A percentile compares a stretch with the other conserved stretches of the same genome.
Conservation (phyloP, 768 basidiomycete genomes). For the Rhodotorula sphaerocarpa region DNA sequence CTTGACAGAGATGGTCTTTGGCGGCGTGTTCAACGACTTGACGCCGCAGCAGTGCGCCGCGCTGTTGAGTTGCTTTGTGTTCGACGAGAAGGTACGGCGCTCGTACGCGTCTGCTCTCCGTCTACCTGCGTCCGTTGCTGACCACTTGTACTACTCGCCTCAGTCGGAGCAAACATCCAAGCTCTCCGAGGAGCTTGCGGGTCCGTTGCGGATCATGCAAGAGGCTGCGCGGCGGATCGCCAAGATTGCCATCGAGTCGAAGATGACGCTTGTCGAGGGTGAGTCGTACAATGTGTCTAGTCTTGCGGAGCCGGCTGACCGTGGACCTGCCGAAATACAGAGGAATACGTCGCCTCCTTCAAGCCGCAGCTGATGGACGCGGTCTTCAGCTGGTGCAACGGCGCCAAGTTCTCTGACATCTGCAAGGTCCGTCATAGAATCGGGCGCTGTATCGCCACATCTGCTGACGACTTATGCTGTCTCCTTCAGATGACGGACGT, state of each 20-base stretch:
- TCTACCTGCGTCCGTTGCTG: not conserved
- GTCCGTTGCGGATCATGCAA: conserved; percentile 87
- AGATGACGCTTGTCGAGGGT: conserved; percentile 72
- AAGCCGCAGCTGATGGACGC: conserved; percentile 99
- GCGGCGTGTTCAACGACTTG: conserved; percentile 85
- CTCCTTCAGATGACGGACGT: conserved; percentile 77
- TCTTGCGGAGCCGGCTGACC: not conserved
- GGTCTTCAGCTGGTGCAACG: conserved; percentile 96
- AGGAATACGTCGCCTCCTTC: conserved; percentile 92
- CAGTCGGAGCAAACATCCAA: conserved; percentile 79
- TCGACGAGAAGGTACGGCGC: conserved; percentile 74
- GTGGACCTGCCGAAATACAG: conserved; percentile 1
- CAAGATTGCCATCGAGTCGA: conserved; percentile 90
- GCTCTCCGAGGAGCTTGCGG: conserved; percentile 85
- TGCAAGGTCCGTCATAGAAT: conserved; percentile 63
- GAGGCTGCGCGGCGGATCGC: conserved; percentile 91
- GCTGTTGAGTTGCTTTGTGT: conserved; percentile 94
- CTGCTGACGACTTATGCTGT: not conserved
- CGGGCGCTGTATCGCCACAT: too few species aligned
- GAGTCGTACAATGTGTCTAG: not conserved
- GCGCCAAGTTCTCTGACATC: conserved; percentile 88
- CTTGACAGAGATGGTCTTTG: conserved; percentile 93
- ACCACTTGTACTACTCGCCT: not conserved
- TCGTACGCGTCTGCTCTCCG: not conserved
- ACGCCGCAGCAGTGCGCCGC: conserved; percentile 87